phyloP scores from a whole-genome alignment of 2,329 filamentous ascomycete genomes.

The Colletotrichum truncatum region DNA sequence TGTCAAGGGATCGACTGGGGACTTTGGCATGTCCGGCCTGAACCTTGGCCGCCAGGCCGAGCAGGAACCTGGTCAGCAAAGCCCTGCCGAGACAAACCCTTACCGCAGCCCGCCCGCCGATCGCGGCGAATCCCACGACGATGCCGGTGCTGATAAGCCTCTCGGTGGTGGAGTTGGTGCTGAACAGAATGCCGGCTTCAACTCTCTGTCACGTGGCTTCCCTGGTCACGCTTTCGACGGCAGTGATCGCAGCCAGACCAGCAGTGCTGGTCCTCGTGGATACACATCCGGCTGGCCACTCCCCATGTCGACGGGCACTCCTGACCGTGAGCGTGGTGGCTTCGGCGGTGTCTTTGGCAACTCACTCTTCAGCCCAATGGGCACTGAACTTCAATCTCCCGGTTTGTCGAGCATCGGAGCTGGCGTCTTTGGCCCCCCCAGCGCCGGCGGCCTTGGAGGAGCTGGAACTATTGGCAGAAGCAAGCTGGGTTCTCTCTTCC shows the following conservation, averaged over 20 bases:
- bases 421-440: conserved; percentile 73
- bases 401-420: conserved; percentile 70
- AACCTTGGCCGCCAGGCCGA: conserved; percentile 67
- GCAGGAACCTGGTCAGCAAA: conserved; percentile 76
- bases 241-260: conserved; percentile 92
- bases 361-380: conserved; percentile 80
- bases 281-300: conserved; percentile 74
- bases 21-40: conserved; percentile 71
- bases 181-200: conserved; percentile 61
- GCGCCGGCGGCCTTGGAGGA: conserved; percentile 61
- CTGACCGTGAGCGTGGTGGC: conserved; percentile 69
- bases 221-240: conserved; percentile 66
- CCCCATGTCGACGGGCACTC: conserved; percentile 70
- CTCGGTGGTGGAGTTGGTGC: conserved; percentile 61
- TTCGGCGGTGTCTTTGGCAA: conserved; percentile 75
- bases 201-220: conserved; percentile 62
- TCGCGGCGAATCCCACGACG: conserved; percentile 70
- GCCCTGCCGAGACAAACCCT: conserved; percentile 94
- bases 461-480: conserved; percentile 79
- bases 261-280: conserved; percentile 82
- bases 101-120: conserved; percentile 91
- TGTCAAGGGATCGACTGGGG: conserved; percentile 61
- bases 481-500: conserved; percentile 89
- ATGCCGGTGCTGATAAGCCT: conserved; percentile 56
- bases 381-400: conserved; percentile 78